Conservation (phyloP, 2,329 filamentous ascomycete species). For the Diaporthe capsici region DNA sequence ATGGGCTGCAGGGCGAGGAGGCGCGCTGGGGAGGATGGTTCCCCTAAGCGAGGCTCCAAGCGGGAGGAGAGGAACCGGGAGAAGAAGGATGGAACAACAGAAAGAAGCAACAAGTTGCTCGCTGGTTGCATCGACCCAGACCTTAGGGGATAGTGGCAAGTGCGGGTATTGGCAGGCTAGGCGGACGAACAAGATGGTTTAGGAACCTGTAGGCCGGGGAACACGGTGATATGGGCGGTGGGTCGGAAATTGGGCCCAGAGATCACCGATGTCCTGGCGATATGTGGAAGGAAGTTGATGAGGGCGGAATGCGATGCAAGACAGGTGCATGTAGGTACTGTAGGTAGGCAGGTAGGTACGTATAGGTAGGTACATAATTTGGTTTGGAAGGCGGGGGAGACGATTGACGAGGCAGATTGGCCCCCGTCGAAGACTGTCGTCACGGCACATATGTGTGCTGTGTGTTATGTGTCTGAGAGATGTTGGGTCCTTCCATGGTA, state of each 20-base stretch:
- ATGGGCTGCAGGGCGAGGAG: not conserved
- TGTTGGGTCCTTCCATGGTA: not conserved
- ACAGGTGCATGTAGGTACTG: constrained; percentile 4
- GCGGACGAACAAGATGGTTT: constrained; percentile 31
- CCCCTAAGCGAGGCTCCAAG: not conserved
- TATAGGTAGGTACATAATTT: not conserved
- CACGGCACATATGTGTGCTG: not conserved
- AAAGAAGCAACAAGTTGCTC: constrained; percentile 1
- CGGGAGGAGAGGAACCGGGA: not conserved
- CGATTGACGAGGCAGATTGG: constrained; percentile 15
- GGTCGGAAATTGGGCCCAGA: constrained; percentile 23
- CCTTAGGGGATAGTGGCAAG: not conserved
- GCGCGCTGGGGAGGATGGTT: not conserved
- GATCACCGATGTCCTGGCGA: constrained; percentile 4
- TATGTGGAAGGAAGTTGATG: constrained; percentile 18
- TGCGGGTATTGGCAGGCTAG: constrained; percentile 16
- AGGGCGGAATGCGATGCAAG: constrained; percentile 1
- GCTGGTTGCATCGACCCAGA: constrained; percentile 18
- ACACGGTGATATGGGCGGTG: constrained; percentile 10
- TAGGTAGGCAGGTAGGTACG: too few species aligned
- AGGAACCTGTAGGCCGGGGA: constrained; percentile 10
- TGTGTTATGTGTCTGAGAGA: not conserved
- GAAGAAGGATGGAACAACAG: constrained; percentile 20
- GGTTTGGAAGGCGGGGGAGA: constrained; percentile 16
- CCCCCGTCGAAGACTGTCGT: constrained; percentile 4